phyloP scores from a whole-genome alignment of 2,329 filamentous ascomycete species.

The Pestalotiopsis sp. region DNA sequence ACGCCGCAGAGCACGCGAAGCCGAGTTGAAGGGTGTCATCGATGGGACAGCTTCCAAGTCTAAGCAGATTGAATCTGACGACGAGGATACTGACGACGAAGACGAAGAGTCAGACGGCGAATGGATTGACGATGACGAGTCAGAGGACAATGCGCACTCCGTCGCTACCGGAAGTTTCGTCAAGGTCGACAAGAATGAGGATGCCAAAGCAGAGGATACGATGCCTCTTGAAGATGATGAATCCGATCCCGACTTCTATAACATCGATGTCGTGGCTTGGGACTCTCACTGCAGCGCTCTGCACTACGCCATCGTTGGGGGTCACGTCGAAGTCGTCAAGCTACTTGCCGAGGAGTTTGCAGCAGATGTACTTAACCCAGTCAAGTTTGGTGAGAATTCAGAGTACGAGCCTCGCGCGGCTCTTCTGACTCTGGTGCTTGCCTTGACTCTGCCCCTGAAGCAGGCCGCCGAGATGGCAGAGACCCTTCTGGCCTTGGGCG shows the following conservation, averaged over 20 bases:
- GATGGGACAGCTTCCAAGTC: conserved; percentile 12
- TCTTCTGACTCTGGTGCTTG: conserved; percentile 72
- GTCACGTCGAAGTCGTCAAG: conserved; percentile 70
- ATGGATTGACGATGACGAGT: conserved; percentile 47
- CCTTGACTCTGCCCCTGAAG: conserved; percentile 63
- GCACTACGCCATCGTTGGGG: conserved; percentile 77
- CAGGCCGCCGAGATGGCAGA: conserved; percentile 67
- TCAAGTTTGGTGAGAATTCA: conserved; percentile 62
- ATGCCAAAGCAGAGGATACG: conserved; percentile 40
- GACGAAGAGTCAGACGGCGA: conserved; percentile 46
- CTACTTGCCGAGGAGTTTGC: conserved; percentile 73
- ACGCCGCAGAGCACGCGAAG: conserved; percentile 41
- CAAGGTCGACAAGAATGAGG: conserved; percentile 58
- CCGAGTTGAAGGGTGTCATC: conserved; percentile 22
- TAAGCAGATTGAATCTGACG: conserved; percentile 20
- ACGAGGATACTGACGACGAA: conserved; percentile 35
- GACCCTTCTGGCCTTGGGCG: conserved; percentile 69
- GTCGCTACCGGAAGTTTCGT: conserved; percentile 75
- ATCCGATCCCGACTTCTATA: conserved; percentile 77
- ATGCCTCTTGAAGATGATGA: conserved; percentile 56
- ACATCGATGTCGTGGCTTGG: conserved; percentile 80
- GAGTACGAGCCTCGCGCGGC: conserved; percentile 56
- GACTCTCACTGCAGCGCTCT: conserved; percentile 74
- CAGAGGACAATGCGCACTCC: conserved; percentile 53
- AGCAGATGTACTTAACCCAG: conserved; percentile 73